These are phyloP conservation scores for Pythium rishiriense DNA, from an alignment of 352 stramenopile species.

Conservation along the genomic window DNA sequence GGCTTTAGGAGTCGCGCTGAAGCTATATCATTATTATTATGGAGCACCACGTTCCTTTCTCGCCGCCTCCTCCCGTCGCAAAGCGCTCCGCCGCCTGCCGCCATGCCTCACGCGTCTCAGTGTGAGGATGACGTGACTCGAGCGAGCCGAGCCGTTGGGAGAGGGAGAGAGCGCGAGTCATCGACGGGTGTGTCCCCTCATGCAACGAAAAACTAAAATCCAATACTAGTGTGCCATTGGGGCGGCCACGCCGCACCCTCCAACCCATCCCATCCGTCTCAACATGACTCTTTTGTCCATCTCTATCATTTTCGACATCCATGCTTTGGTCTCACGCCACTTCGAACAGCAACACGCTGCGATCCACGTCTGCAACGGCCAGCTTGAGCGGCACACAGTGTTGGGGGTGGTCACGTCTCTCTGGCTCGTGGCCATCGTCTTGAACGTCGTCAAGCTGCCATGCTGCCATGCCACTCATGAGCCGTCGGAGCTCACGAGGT, in stretches of 20 bases:
- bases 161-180: background rate
- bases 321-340: conserved; percentile 13
- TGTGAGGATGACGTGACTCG: background rate
- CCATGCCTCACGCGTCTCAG: background rate
- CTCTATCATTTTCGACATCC: background rate
- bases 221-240: conserved; percentile 10
- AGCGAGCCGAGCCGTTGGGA: background rate
- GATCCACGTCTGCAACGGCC: conserved; percentile 55
- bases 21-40: conserved; percentile 43
- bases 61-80: no score
- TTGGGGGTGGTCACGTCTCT: background rate
- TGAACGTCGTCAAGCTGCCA: background rate
- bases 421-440: background rate
- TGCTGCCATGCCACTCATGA: conserved; percentile 3
- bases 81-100: background rate
- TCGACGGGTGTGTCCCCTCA: no score
- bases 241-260: conserved; percentile 14
- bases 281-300: background rate
- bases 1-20: conserved; percentile 25
- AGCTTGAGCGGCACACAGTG: conserved; percentile 51
- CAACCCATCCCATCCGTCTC: no score
- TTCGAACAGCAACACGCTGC: conserved; percentile 68
- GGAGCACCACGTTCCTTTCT: background rate
- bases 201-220: background rate
- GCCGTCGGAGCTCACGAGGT: conserved; percentile 23